Base-by-base conservation (phyloP, 257 asterid genomes). In the Avicennia marina region DNA sequence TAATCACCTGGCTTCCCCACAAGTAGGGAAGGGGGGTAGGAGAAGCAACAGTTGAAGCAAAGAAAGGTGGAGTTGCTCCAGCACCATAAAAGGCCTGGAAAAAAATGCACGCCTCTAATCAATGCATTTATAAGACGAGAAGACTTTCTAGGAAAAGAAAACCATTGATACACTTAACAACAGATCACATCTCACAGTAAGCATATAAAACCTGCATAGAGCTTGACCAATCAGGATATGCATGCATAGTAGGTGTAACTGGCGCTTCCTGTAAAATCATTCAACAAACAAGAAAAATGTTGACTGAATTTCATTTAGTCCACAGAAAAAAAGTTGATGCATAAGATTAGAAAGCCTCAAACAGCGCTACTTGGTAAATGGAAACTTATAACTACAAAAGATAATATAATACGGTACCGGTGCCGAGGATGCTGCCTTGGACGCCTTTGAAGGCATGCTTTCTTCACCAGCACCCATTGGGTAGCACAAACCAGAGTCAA, bases 1-100 rank as follows among this genome's bases (percentile, higher is more conserved):
- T 25, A 53, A 66, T 47, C 65, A 90, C 98, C 96, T 90, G 98
- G 73, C 81, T 72, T 61, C 90, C 94, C 98, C 96, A 90, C 78
- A 90, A 1, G 73, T 81, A 87, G n/a, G n/a, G 96, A 72, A 82
- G 98, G 18, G 95, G 88, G 67, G 93, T 58, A n/a, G n/a, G n/a
- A 62, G 98, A 87, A 62, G 95, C 84, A 72, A 90, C 94, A 62
- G 91, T 70, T 63, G 98, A 75, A 43, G 98, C 95, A 70, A 90
- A 90, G 76, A 81, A 90, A 36, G 95, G 91, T 12, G 95, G 98
- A 67, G 91, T 63, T 58, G 80, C 95, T 65, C 96, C 98, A 70
- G 90, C 86, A 53, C 98, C 90, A 67, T 87, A 90, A 72, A 85
- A 90, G 42, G 95, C 94, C 98, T 90, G 56, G 31, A 68, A 36